Percentiles rank a stretch among this genome's conserved stretches.
phyloP scores from a whole-genome alignment of 73 alveolate species.

The Tetrahymena elliotti region DNA sequence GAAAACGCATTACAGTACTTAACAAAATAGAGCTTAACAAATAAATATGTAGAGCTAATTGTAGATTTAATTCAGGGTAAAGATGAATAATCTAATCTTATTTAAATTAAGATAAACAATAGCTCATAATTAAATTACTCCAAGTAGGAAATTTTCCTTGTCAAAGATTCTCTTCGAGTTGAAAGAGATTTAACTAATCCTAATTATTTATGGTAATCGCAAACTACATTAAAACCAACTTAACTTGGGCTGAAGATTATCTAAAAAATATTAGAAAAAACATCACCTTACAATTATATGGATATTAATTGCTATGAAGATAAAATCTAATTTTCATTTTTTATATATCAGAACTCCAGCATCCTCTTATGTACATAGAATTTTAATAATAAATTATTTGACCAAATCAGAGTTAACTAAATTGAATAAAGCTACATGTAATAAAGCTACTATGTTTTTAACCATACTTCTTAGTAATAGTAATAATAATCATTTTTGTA shows the following conservation, averaged over 20 bases:
- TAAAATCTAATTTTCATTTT: neutral
- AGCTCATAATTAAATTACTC: neutral
- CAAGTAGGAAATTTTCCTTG: neutral
- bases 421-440: neutral
- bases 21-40: neutral
- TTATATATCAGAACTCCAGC: neutral
- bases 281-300: neutral
- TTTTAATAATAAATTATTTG: neutral
- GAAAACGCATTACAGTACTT: neutral
- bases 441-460: too few species aligned
- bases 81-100: neutral
- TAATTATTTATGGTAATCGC: neutral
- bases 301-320: neutral
- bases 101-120: neutral
- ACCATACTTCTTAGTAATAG: neutral
- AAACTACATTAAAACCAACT: neutral
- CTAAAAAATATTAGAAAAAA: neutral
- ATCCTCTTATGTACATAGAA: neutral
- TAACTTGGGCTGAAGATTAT: neutral
- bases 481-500: too few species aligned
- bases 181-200: neutral
- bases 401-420: neutral
- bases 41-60: neutral
- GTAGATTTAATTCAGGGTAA: neutral
- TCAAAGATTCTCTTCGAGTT: neutral